Percentiles rank a stretch among this genome's conserved stretches.
Evolutionary conservation across 2,329 filamentous ascomycete species (phyloP).

Genomic region (Onygenales sp.): DNA sequence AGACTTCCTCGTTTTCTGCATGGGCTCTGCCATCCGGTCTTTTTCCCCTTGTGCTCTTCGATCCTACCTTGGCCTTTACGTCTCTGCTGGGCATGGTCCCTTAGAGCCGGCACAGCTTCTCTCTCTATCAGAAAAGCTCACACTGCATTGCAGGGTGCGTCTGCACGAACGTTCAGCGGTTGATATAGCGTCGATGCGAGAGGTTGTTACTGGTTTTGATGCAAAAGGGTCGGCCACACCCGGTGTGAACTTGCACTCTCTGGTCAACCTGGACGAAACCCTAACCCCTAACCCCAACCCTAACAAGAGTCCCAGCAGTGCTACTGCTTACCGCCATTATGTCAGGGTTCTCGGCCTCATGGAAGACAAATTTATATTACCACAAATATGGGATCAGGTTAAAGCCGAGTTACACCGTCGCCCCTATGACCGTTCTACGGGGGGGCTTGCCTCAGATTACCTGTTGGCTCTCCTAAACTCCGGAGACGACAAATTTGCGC

Average conservation of each 20-base stretch:
- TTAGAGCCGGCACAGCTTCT: slow-evolving; percentile 7
- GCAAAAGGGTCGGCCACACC: background rate
- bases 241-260: slow-evolving; percentile 3
- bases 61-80: slow-evolving; percentile 17
- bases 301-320: too few relatives aligned
- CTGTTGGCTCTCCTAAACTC: slow-evolving; percentile 17
- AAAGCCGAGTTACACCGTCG: slow-evolving; percentile 3
- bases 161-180: slow-evolving; percentile 4
- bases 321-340: slow-evolving; percentile 3
- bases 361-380: slow-evolving; percentile 13
- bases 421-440: background rate
- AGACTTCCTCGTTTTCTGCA: slow-evolving; percentile 11
- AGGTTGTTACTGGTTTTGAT: slow-evolving; percentile 5
- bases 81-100: slow-evolving; percentile 1
- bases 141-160: background rate
- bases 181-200: slow-evolving; percentile 4
- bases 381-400: slow-evolving; percentile 17
- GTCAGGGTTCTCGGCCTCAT: slow-evolving; percentile 12
- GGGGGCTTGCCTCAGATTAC: slow-evolving; percentile 17
- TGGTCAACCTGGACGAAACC: background rate
- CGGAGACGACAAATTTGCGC: slow-evolving; percentile 16
- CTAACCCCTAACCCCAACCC: too few relatives aligned
- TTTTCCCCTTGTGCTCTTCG: slow-evolving; percentile 21
- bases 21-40: slow-evolving; percentile 22
- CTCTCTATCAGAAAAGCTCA: slow-evolving; percentile 16